A percentile compares a stretch with the other conserved stretches of the same genome.
These are phyloP conservation scores for Pachyrhizus erosus DNA, from an alignment of 306 rosid genomes.

Conservation along the genomic window DNA sequence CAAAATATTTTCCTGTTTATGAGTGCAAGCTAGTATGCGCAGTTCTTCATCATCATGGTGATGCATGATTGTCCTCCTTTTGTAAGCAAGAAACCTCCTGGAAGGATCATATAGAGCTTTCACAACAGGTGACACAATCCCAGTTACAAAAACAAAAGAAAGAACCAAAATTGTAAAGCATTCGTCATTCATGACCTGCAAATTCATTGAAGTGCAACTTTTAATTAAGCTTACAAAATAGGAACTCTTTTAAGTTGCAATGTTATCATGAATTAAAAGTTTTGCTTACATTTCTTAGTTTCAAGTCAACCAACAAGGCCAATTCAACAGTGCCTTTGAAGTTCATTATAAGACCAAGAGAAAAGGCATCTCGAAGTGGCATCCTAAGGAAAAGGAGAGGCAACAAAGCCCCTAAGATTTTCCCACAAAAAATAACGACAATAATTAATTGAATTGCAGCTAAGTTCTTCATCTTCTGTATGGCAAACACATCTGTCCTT, in stretches of 20 bases:
- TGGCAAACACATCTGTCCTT: constrained; percentile 55
- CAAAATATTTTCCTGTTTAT: constrained; percentile 55
- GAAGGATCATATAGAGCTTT: constrained; percentile 65
- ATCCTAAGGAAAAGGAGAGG: constrained; percentile 67
- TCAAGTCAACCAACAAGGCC: constrained; percentile 46
- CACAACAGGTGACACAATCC: constrained; percentile 60
- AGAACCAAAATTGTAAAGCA: constrained; percentile 60
- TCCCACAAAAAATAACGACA: constrained; percentile 46
- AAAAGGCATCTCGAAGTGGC: constrained; percentile 66
- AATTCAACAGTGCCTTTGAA: constrained; percentile 73
- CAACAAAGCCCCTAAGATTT: constrained; percentile 57
- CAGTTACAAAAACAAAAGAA: constrained; percentile 56
- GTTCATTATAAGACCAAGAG: constrained; percentile 69
- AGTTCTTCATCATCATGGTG: constrained; percentile 52
- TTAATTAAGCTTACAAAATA: constrained; percentile 5
- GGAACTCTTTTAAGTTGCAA: neutral
- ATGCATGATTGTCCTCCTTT: constrained; percentile 67
- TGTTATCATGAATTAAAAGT: neutral
- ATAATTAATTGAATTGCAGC: constrained; percentile 47
- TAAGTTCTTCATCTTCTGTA: constrained; percentile 48
- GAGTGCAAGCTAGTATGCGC: constrained; percentile 67
- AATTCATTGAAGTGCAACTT: neutral
- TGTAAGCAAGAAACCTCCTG: constrained; percentile 61
- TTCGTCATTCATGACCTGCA: constrained; percentile 66
- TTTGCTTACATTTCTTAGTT: constrained; percentile 47